Evolutionary conservation across 768 basidiomycete genomes (phyloP).

Genomic region (Suillus lakei): DNA sequence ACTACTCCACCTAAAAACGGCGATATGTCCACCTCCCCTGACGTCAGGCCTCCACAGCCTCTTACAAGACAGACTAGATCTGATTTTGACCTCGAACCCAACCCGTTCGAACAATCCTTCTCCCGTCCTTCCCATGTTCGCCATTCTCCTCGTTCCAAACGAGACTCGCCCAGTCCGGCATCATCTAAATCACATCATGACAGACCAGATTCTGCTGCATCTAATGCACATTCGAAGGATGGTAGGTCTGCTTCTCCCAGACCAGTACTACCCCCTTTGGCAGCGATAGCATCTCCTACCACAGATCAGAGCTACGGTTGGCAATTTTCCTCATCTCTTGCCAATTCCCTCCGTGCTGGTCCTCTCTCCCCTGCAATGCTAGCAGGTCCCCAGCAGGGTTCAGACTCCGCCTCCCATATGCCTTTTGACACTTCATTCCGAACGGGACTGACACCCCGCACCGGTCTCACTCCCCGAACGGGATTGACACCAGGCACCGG

Average conservation of each 20-base stretch:
- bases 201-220: constrained; percentile 38
- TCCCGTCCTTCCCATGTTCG: constrained; percentile 61
- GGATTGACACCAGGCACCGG: constrained; percentile 80
- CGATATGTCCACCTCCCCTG: constrained; percentile 43
- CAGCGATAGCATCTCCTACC: constrained; percentile 68
- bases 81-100: constrained; percentile 82
- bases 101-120: constrained; percentile 96
- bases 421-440: constrained; percentile 77
- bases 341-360: constrained; percentile 86
- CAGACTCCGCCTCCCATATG: constrained; percentile 39
- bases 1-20: constrained; percentile 37
- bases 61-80: constrained; percentile 54
- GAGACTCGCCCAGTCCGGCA: constrained; percentile 35
- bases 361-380: constrained; percentile 98
- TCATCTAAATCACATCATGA: constrained; percentile 41
- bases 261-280: constrained; percentile 82
- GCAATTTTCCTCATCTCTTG: constrained; percentile 64
- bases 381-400: constrained; percentile 73
- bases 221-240: constrained; percentile 35
- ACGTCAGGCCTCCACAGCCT: constrained; percentile 25
- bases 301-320: constrained; percentile 53
- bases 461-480: constrained; percentile 85
- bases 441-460: constrained; percentile 86
- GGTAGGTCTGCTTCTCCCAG: constrained; percentile 50
- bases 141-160: constrained; percentile 40